Evolutionary conservation across 208 protist genomes (phyloP), one percentile per base, ranked within the genome.

Genomic region (Phytomonas francai): DNA sequence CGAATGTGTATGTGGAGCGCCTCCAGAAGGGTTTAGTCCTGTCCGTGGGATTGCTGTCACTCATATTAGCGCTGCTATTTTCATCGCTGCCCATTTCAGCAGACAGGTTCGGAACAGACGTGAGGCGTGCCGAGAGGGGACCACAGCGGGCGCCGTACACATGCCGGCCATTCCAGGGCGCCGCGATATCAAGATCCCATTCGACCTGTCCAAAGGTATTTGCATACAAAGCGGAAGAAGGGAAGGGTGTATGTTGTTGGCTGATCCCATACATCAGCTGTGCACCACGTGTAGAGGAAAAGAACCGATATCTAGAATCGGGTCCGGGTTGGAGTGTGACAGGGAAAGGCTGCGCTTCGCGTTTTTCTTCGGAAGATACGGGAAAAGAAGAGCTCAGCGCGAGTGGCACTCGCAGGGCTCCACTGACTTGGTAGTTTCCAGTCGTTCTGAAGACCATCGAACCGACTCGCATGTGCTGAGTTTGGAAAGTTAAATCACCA

Each of bases 381-480:
- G 45, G 45, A 54, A 42, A 7, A 59, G 39, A 64, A 25, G 69
- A 30, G 59, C 19, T 63, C 31, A 68, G 39, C 0, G 72, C 66
- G 11, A 75, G 62, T 14, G 81, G 80, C 39, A 92, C 28, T 16
- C 76, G 72, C 39, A 80, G 65, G 14, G 73, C 75, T 11, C 76
- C 61, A 12, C 83, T 78, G 61, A 76, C 56, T 36, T 82, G 61
- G 42, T 84, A 54, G 30, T 80, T 56, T 25, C 78, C 65, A 1
- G 71, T 71, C 4, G 81, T 85, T 60, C 77, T 70, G 65, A 88
- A 93, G 8, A 68, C 56, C 29, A 86, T 39, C 56, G 62, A 67
- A n/a, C 81, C 88, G 11, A 70, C 73, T 34, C 56, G 59, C 27
- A 68, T 59, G 64, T 83, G 54, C n/a, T 63, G 33, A 33, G 67